A percentile compares a stretch with the other conserved stretches of the same genome.
Evolutionary conservation across 148 eudicot genomes (phyloP).

Genomic region (Nepenthes gracilis): DNA sequence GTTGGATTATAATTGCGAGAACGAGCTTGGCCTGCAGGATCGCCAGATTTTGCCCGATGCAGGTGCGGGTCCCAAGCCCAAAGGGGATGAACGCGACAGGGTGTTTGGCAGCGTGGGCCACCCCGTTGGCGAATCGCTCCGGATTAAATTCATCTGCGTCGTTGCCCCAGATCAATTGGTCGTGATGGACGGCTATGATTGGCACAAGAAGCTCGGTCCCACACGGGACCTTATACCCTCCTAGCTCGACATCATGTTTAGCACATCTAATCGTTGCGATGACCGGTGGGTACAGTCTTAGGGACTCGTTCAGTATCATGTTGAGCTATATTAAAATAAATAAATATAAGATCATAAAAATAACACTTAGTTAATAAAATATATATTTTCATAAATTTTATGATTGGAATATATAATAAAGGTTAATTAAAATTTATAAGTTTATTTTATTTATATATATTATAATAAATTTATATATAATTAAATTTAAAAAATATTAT

Average conservation of each 20-base stretch:
- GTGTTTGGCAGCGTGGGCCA: slow-evolving; percentile 77
- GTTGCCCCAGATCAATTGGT: slow-evolving; percentile 62
- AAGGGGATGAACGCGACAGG: slow-evolving; percentile 83
- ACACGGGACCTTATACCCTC: slow-evolving; percentile 50
- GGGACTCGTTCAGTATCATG: slow-evolving; percentile 82
- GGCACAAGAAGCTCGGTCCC: slow-evolving; percentile 83
- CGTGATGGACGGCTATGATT: slow-evolving; percentile 85
- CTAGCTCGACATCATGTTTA: slow-evolving; percentile 58
- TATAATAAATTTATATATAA: too few relatives aligned
- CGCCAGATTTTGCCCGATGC: slow-evolving; percentile 88
- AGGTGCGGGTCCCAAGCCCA: slow-evolving; percentile 70
- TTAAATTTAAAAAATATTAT: too few relatives aligned
- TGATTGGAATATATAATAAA: too few relatives aligned
- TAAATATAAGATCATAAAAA: slow-evolving; percentile 13
- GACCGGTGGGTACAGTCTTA: slow-evolving; percentile 73
- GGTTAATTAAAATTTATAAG: too few relatives aligned
- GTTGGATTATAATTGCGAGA: slow-evolving; percentile 49
- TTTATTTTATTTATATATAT: too few relatives aligned
- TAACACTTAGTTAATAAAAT: too few relatives aligned
- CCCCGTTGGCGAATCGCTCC: slow-evolving; percentile 54
- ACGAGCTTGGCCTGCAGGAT: slow-evolving; percentile 73
- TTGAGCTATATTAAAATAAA: slow-evolving; percentile 32
- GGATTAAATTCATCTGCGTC: slow-evolving; percentile 81
- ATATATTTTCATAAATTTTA: too few relatives aligned
- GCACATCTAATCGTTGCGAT: slow-evolving; percentile 86